phyloP scores from a whole-genome alignment of 2,329 filamentous ascomycete species.

The Bipolaris bicolor region DNA sequence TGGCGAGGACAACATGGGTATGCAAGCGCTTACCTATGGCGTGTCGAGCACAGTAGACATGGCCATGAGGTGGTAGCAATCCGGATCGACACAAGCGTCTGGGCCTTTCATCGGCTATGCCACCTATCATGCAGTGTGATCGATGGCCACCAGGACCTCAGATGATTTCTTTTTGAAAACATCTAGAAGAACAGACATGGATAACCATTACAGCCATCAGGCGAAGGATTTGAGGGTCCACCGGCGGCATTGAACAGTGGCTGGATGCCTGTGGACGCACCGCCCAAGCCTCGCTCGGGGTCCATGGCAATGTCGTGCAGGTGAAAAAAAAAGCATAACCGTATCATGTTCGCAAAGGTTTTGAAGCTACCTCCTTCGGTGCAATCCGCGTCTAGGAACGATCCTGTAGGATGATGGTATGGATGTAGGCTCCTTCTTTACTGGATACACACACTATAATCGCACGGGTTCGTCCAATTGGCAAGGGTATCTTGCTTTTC shows the following conservation, averaged over 20 bases:
- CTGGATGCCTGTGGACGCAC: neutral
- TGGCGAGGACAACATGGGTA: neutral
- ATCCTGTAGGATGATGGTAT: neutral
- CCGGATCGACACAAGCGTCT: neutral
- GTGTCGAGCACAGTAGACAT: neutral
- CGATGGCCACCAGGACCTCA: neutral
- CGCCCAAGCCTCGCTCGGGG: neutral
- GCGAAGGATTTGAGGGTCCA: conserved; percentile 3
- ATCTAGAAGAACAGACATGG: neutral
- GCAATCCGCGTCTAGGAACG: neutral
- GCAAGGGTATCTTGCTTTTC: neutral
- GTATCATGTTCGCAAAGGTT: neutral
- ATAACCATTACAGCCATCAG: neutral
- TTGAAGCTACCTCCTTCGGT: neutral
- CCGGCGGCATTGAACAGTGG: neutral
- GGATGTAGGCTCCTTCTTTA: neutral
- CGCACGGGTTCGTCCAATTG: neutral
- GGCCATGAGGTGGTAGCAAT: neutral
- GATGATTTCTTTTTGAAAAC: conserved; percentile 1
- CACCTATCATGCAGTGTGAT: neutral
- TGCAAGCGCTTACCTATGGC: neutral
- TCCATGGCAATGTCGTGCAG: conserved; percentile 10
- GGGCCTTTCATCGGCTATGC: neutral
- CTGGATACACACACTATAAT: neutral
- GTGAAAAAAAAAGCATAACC: conserved; percentile 4